Base-by-base conservation (phyloP, 148 eudicot species). In the Hydrangea macrophylla region DNA sequence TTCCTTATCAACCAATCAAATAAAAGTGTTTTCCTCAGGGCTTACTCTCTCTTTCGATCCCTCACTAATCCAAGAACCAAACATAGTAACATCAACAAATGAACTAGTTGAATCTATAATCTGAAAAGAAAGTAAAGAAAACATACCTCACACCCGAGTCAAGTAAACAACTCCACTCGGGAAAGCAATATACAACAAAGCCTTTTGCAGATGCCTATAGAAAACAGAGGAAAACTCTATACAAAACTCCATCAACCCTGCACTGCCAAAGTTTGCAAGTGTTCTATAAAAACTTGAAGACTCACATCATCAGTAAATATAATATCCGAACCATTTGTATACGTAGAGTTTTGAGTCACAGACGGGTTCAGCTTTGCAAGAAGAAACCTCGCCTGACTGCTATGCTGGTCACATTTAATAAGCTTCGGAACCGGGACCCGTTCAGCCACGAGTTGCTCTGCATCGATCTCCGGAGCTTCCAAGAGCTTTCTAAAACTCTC, bases 331-430 rank as follows among this genome's bases (percentile, higher is more conserved):
- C 92, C 96, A 44, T 78, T 78, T 7, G 71, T 32, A 59, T 90
- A 76, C 5, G 73, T 85, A 2, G 98, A 90, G 55, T 93, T 88
- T 69, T 90, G 98, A 11, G 98, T 93, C 32, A 84, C 89, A 28
- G 98, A 93, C 37, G 98, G 98, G 66, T 93, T 93, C 79, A 93
- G 75, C 81, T 88, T 93, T 17, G 98, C 98, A 7, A 93, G 90
- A 73, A 93, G 94, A 86, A 93, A 88, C 74, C 98, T 85, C 27
- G 98, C 96, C 81, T 93, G 98, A 69, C 98, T 93, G 71, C 96
- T 82, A 54, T 93, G 90, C 80, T 93, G 98, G 55, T 93, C 96
- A 28, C 98, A 93, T 72, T 82, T 90, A 18, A 93, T 60, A 62
- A 93, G 81, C 59, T 84, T 90, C 5, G 98, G 90, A 58, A 88